Percentiles rank a stretch among this genome's conserved stretches.
These are phyloP conservation scores for Exophiala bonariae DNA, from an alignment of 2,329 filamentous ascomycete species.

Conservation along the genomic window DNA sequence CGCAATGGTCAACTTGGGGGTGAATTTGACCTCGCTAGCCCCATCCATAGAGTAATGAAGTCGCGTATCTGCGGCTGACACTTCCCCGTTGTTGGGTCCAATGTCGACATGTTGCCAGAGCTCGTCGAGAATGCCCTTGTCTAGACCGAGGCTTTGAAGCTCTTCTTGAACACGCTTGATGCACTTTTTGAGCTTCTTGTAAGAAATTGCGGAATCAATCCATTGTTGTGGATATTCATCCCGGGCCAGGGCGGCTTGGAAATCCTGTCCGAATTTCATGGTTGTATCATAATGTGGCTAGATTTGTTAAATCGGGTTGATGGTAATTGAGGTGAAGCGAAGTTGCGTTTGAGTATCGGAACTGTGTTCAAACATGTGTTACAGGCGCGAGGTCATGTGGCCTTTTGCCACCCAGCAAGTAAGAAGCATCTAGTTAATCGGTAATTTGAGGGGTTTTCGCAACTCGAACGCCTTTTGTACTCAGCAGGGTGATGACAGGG, in stretches of 20 bases:
- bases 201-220: slow-evolving; percentile 76
- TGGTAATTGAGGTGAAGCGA: too few relatives aligned
- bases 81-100: slow-evolving; percentile 32
- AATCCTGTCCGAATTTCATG: slow-evolving; percentile 88
- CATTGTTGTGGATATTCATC: slow-evolving; percentile 74
- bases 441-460: too few relatives aligned
- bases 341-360: not conserved
- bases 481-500: too few relatives aligned
- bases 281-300: not conserved
- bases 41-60: slow-evolving; percentile 57
- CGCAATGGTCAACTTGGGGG: slow-evolving; percentile 68
- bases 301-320: too few relatives aligned
- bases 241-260: slow-evolving; percentile 66
- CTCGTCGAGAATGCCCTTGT: slow-evolving; percentile 66
- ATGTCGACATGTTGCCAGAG: slow-evolving; percentile 57
- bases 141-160: slow-evolving; percentile 69
- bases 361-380: not conserved
- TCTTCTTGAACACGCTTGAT: slow-evolving; percentile 77
- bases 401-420: too few relatives aligned
- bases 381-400: too few relatives aligned
- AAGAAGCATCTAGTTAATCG: too few relatives aligned
- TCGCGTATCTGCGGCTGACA: slow-evolving; percentile 29
- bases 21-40: slow-evolving; percentile 51
- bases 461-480: too few relatives aligned
- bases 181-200: slow-evolving; percentile 83